Evolutionary conservation across 2,329 filamentous ascomycete species (phyloP).

Genomic region (Arthroderma uncinatum): DNA sequence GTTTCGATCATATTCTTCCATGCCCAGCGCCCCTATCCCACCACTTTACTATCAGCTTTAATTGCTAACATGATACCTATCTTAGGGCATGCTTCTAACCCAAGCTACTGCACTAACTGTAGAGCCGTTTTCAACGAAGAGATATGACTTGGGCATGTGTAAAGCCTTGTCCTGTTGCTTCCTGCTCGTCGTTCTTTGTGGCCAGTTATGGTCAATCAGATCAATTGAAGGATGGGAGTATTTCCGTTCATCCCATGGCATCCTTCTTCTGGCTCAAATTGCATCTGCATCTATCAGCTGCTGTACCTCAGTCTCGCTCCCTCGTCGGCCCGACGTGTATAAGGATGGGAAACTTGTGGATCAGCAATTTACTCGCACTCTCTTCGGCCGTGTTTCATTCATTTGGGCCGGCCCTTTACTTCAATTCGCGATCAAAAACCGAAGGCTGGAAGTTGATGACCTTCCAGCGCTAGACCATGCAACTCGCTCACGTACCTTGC

Average conservation of each 20-base stretch:
- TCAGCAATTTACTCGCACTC: slow-evolving; percentile 49
- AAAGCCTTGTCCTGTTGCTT: slow-evolving; percentile 24
- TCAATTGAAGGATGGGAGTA: neutral
- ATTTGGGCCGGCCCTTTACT: slow-evolving; percentile 52
- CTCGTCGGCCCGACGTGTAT: slow-evolving; percentile 57
- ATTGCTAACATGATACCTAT: neutral
- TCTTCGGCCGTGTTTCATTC: slow-evolving; percentile 53
- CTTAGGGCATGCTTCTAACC: slow-evolving; percentile 23
- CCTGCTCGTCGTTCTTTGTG: slow-evolving; percentile 11
- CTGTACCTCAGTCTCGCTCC: slow-evolving; percentile 45
- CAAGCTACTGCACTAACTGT: slow-evolving; percentile 27
- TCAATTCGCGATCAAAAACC: slow-evolving; percentile 44
- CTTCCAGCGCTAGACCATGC: slow-evolving; percentile 50
- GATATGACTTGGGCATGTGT: slow-evolving; percentile 24
- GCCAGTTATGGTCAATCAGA: slow-evolving; percentile 11
- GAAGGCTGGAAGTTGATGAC: slow-evolving; percentile 50
- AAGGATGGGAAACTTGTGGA: slow-evolving; percentile 51
- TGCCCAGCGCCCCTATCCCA: neutral
- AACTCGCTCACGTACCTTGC: slow-evolving; percentile 41
- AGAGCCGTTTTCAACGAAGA: slow-evolving; percentile 25
- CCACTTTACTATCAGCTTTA: neutral
- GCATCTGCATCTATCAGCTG: slow-evolving; percentile 33
- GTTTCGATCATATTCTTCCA: neutral
- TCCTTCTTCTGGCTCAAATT: slow-evolving; percentile 15
- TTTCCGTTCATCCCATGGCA: neutral